A percentile compares a stretch with the other conserved stretches of the same genome.
phyloP scores from a whole-genome alignment of 2,329 filamentous ascomycete species.

The Nannizzia gypsea region DNA sequence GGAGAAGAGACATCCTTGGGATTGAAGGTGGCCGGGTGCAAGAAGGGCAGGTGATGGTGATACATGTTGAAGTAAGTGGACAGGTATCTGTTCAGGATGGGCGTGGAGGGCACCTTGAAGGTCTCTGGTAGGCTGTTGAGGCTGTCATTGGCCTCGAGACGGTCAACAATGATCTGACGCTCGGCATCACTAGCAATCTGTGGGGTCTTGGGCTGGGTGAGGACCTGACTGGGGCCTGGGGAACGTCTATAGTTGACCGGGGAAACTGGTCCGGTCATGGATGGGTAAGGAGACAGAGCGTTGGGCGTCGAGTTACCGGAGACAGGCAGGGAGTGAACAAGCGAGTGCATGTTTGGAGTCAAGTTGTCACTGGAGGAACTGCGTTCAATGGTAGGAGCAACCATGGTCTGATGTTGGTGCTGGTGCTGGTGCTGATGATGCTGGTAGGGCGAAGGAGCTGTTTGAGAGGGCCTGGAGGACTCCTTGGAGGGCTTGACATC shows the following conservation, averaged over 20 bases:
- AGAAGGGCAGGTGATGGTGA: conserved; percentile 89
- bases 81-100: conserved; percentile 78
- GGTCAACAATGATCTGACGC: conserved; percentile 71
- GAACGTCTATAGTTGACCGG: conserved; percentile 59
- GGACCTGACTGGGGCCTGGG: conserved; percentile 53
- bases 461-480: conserved; percentile 33
- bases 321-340: conserved; percentile 59
- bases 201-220: conserved; percentile 58
- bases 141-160: conserved; percentile 67
- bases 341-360: conserved; percentile 55
- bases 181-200: conserved; percentile 78
- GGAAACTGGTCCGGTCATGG: conserved; percentile 55
- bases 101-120: conserved; percentile 72
- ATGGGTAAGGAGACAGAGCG: conserved; percentile 60
- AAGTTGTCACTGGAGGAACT: conserved; percentile 49
- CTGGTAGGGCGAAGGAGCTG: conserved; percentile 45
- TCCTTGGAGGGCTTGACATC: conserved; percentile 67
- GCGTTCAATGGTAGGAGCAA: conserved; percentile 59
- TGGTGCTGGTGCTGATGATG: conserved; percentile 35
- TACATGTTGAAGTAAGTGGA: conserved; percentile 95
- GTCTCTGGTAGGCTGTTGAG: conserved; percentile 75
- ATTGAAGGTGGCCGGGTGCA: conserved; percentile 84
- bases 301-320: conserved; percentile 59
- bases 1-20: conserved; percentile 70
- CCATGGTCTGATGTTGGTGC: conserved; percentile 49